phyloP scores from a whole-genome alignment of 176 grass and related monocot genomes.

The Coix lacrymajobi region DNA sequence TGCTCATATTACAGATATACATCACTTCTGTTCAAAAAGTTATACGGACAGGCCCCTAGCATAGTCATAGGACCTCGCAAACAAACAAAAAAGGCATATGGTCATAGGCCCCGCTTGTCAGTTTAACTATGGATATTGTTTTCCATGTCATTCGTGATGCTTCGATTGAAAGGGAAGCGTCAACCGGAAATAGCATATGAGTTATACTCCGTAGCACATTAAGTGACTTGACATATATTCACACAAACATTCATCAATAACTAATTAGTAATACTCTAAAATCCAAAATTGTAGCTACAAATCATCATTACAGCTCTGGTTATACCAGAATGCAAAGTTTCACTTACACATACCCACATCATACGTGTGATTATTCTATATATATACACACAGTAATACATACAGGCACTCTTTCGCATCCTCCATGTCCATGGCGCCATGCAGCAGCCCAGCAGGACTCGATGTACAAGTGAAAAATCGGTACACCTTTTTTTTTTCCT shows the following conservation, averaged over 20 bases:
- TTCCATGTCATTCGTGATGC: not conserved
- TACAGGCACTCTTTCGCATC: not conserved
- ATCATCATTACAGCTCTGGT: slow-evolving; percentile 10
- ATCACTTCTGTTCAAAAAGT: not conserved
- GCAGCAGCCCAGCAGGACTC: not conserved
- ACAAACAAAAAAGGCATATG: not conserved
- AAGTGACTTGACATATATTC: not conserved
- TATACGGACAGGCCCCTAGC: not conserved
- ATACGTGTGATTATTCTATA: not conserved
- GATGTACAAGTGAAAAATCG: not conserved
- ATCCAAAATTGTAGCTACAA: not conserved
- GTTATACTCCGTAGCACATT: not conserved
- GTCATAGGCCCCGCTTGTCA: not conserved
- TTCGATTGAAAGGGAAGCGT: not conserved
- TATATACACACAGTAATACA: not conserved
- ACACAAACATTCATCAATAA: not conserved
- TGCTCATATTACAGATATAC: not conserved
- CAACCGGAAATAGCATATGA: not conserved
- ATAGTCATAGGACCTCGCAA: not conserved
- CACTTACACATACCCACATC: not conserved
- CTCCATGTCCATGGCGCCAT: not conserved
- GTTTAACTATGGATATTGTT: not conserved
- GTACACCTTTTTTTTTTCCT: not conserved
- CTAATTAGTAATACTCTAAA: not conserved
- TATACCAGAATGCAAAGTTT: slow-evolving; percentile 11